Evolutionary conservation across 169 alveolate species (phyloP).

Genomic region (Babesia bigemina): DNA sequence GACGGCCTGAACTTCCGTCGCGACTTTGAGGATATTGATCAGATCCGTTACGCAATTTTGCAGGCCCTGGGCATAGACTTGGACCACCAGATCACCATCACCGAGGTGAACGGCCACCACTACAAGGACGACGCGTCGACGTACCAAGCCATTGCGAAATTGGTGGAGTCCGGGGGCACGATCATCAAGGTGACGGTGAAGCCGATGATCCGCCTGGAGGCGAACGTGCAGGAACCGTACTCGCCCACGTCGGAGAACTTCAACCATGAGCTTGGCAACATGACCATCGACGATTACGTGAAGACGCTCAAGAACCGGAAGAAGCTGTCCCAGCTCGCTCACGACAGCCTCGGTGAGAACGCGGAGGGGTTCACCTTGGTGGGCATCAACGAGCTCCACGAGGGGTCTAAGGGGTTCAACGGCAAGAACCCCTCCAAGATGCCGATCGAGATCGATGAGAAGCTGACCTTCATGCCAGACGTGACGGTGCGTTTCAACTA

Average conservation of each 20-base stretch:
- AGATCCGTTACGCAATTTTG: constrained; percentile 43
- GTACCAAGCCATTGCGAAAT: constrained; percentile 31
- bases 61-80: constrained; percentile 57
- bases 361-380: constrained; percentile 50
- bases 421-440: constrained; percentile 19
- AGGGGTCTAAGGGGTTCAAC: constrained; percentile 36
- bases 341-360: constrained; percentile 37
- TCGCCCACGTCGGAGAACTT: constrained; percentile 43
- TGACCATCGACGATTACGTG: constrained; percentile 32
- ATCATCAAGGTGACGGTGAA: constrained; percentile 32
- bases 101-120: constrained; percentile 41
- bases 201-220: constrained; percentile 48
- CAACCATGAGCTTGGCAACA: constrained; percentile 54
- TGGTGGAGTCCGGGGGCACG: constrained; percentile 41
- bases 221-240: constrained; percentile 58
- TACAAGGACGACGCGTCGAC: constrained; percentile 34
- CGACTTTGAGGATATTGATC: constrained; percentile 31
- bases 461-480: constrained; percentile 57
- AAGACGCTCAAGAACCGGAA: constrained; percentile 30
- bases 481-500: constrained; percentile 47
- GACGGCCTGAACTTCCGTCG: constrained; percentile 56
- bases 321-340: constrained; percentile 23
- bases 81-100: constrained; percentile 38
- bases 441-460: constrained; percentile 46
- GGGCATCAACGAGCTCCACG: constrained; percentile 55